phyloP scores from a whole-genome alignment of 495 filamentous ascomycete species.

The Tuber umbilicatum region DNA sequence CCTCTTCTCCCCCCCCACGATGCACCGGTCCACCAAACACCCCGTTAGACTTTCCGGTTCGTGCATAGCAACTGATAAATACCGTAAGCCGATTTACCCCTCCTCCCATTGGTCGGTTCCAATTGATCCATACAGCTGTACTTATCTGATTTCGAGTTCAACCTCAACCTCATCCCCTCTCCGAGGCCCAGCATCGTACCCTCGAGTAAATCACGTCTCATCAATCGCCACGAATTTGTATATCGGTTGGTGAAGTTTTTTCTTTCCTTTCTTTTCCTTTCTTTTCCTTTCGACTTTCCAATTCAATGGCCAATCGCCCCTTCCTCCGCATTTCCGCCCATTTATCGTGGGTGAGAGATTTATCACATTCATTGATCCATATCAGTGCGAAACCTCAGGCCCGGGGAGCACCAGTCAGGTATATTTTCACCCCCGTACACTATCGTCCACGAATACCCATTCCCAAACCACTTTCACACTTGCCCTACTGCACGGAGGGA shows the following conservation, averaged over 20 bases:
- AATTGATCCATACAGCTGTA: background rate
- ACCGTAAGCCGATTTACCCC: background rate
- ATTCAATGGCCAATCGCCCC: background rate
- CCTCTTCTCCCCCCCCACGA: background rate
- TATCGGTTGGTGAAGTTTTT: background rate
- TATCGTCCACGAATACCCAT: background rate
- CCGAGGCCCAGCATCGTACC: background rate
- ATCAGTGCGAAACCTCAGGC: background rate
- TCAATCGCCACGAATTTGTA: conserved; percentile 2
- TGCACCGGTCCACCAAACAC: background rate
- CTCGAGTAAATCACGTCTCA: background rate
- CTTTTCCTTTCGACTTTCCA: too few relatives aligned
- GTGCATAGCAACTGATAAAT: background rate
- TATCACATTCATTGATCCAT: background rate
- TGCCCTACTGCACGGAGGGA: background rate
- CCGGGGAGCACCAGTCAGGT: background rate
- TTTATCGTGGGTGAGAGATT: background rate
- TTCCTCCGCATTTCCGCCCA: background rate
- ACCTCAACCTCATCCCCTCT: background rate
- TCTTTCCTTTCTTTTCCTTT: background rate
- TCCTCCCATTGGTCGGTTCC: background rate
- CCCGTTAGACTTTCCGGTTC: background rate
- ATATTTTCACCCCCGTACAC: background rate
- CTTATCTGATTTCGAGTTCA: background rate
- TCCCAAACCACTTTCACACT: background rate